Base-by-base conservation (phyloP, 768 basidiomycete species). In the Tephrocybe rancida region DNA sequence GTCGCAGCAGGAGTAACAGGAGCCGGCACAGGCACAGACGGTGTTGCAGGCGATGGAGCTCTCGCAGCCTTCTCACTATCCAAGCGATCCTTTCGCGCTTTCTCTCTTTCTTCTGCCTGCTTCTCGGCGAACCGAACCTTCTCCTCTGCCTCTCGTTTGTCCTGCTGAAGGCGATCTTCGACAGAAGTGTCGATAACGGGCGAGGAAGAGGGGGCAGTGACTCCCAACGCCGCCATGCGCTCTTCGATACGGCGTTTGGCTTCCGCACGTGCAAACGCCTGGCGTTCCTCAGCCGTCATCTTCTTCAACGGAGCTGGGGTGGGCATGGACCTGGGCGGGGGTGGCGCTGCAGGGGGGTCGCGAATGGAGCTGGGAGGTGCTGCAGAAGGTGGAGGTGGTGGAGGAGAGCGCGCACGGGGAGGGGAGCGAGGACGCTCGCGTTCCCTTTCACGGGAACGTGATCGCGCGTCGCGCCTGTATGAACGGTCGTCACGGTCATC, bases 121-220 rank as follows among this genome's bases (percentile, higher is more conserved):
- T 79, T 80, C 68, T 97, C 95, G 0, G 93, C 95, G 44, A 79
- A 73, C 51, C 77, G 80, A 0, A 82, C 83, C 67, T 90, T 92
- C 67, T 92, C 90, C 58, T 94, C 95, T 0, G 95, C 95, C 65
- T 97, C 96, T 65, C 82, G 86, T 76, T 88, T 90, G 64, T 98
- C 96, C 61, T 85, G 78, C 32, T 83, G 86, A 5, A 98, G 79
- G 9, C 95, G 76, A 59, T 95, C 90, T 65, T 93, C 90, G 2
- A 97, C 92, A 48, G 78, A 81, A 6, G 82, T 86, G 67, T 97
- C 95, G 9, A 95, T 75, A 0, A 66, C 57, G 11, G 77, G 69
- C 6, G 83, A 67, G 25, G 81, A 70, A 13, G 79, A 60, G 0
- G 76, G 70, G 1, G 81, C 67, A 13, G 79, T 77, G 16, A 97